Base-by-base conservation (phyloP, 176 grass and related monocot species). In the Triticum aestivum region DNA sequence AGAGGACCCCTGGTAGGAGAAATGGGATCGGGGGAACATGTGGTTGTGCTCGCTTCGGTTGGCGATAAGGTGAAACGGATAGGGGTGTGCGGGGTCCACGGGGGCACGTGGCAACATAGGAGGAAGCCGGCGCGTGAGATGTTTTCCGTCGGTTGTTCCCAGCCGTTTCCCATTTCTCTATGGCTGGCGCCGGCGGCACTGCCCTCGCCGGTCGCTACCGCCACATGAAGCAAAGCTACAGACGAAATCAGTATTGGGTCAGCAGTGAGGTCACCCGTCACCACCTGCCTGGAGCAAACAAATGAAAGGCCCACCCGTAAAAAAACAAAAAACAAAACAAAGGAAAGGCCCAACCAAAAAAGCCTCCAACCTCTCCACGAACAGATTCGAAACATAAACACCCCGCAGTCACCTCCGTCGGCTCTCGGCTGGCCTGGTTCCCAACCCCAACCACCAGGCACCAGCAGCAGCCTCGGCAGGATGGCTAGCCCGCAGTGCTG, bases 401-500 rank as follows among this genome's bases (percentile, higher is more conserved):
- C 23, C 11, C 44, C 21, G 38, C 39, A 21, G 13, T 45, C 70
- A 71, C 34, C 69, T 41, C 35, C 4, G 9, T 39, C 38, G 38
- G 38, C 38, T 39, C 38, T 35, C 69, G 69, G 18, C 37, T 2
- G 1, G 10, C 5, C 24, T 23, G 21, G n/a, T 24, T 69, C 14
- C 32, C 32, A 69, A 18, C 17, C 41, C 38, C 69, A 14, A 7
- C 11, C 37, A 21, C 37, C 70, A 73, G 23, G n/a, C 38, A 44
- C 38, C 8, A 5, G 9, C 8, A 5, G 9, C 24, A 6, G 9
- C 34, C 67, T 21, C 37, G 2, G 65, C 15, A 61, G 27, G 29
- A 92, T 97, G 95, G 88, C 92, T 32, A 90, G 92, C 23, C 34
- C 90, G 27, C 92, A 92, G 82, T 97, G 94, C 90, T 97, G 92